Conservation (phyloP, 2,329 filamentous ascomycete genomes). For the Rosellinia necatrix region DNA sequence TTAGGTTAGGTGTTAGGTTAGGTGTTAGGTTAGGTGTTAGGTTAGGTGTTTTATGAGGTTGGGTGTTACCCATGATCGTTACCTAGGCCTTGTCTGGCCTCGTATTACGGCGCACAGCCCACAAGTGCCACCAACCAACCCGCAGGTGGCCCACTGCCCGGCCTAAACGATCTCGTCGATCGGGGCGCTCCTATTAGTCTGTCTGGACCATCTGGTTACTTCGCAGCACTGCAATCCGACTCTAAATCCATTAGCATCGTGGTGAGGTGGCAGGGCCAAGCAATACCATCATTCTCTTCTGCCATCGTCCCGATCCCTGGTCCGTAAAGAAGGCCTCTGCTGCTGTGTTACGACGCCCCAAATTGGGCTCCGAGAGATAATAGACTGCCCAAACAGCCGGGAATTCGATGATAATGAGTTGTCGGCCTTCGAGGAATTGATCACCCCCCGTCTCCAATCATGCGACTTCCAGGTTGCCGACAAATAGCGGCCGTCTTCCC, state of each 20-base stretch:
- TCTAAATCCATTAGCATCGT: not conserved
- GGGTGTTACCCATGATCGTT: no score
- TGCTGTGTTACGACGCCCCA: not conserved
- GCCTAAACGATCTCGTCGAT: no score
- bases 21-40: no score
- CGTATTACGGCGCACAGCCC: no score
- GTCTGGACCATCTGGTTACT: no score
- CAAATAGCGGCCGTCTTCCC: constrained; percentile 23
- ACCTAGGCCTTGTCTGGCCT: no score
- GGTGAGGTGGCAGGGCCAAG: not conserved
- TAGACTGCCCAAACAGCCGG: no score
- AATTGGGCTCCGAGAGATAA: not conserved
- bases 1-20: no score
- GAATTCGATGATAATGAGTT: constrained; percentile 12
- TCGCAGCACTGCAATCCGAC: no score
- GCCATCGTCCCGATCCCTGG: not conserved
- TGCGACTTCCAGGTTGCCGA: constrained; percentile 31
- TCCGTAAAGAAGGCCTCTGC: not conserved
- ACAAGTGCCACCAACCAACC: not conserved
- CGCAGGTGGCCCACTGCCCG: not conserved
- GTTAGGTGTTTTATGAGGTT: no score
- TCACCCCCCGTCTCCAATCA: constrained; percentile 22
- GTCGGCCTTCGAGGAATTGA: not conserved
- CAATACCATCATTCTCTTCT: not conserved
- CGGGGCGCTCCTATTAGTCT: not conserved